Base-by-base conservation (phyloP, 495 filamentous ascomycete genomes). In the Evansstolkia leycettana region DNA sequence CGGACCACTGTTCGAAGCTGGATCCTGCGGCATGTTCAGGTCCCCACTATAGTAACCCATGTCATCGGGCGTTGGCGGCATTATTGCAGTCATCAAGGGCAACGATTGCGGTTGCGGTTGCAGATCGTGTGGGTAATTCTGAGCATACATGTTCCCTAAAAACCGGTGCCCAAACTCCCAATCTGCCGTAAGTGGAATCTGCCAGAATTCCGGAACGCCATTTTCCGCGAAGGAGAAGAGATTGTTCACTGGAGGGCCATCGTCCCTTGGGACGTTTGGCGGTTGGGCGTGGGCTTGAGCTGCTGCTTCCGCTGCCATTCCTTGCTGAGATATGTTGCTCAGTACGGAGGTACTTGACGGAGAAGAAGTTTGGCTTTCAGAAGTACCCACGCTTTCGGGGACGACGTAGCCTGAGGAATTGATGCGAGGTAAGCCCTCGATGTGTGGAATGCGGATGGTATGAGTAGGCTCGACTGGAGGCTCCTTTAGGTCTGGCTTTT, bases 381-480 rank as follows among this genome's bases (percentile, higher is more conserved):
- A 17, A 18, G 34, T 38, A 23, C 27, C 28, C 30, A 42, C 51
- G 37, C 54, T 54, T n/a, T 58, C 38, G 6, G 52, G 57, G 7
- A 64, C 53, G 29, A 64, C 51, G 37, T 64, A 64, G 20, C 60
- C 60, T 1, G 43, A 48, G 6, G 57, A 64, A 38, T 64, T 60
- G 42, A 64, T 41, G 0, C 46, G 55, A 5, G 58, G 58, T 0
- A 64, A 37, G 11, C 58, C 60, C 29, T 59, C 58, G 6, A 62
- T 40, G 20, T 61, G 46, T 4, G 60, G 57, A 32, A 60, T 56
- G 31, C 54, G 27, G 23, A 47, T 17, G 27, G 34, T 35, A 18
- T 9, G 35, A 25, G 37, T 11, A 32, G 28, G 39, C 15, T 33
- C 20, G 28, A 15, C 14, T 34, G 24, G 34, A n/a, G n/a, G n/a